phyloP scores from a whole-genome alignment of 2,329 filamentous ascomycete genomes.

The Fusarium penzigii region DNA sequence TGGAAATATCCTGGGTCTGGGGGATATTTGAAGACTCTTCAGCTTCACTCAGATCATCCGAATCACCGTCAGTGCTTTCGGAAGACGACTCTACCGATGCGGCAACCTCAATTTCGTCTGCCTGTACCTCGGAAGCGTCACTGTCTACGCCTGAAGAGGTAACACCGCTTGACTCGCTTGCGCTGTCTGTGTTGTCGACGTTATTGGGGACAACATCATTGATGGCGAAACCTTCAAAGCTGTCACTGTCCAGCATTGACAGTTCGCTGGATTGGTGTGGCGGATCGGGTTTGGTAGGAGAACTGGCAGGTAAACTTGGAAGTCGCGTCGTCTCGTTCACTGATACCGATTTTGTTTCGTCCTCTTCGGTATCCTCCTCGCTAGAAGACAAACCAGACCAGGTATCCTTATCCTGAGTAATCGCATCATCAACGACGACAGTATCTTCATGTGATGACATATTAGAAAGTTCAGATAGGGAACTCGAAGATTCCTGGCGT shows the following conservation, averaged over 20 bases:
- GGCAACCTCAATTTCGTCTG: not conserved
- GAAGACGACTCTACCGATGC: not conserved
- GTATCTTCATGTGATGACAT: not conserved
- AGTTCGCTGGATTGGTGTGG: slow-evolving; percentile 13
- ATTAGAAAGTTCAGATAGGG: not conserved
- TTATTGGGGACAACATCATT: not conserved
- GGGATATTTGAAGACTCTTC: not conserved
- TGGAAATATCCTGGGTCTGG: not conserved
- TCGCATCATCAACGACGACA: not conserved
- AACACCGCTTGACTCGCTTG: not conserved
- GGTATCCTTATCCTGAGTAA: slow-evolving; percentile 5
- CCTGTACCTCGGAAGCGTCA: not conserved
- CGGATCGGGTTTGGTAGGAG: not conserved
- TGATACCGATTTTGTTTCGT: not conserved
- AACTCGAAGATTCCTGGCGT: not conserved
- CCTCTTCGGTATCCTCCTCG: slow-evolving; percentile 2
- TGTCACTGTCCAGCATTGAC: slow-evolving; percentile 17
- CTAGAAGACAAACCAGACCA: slow-evolving; percentile 23
- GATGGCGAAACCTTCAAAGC: slow-evolving; percentile 9
- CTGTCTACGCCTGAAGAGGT: not conserved
- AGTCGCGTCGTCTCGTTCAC: not conserved
- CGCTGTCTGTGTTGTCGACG: not conserved
- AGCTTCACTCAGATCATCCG: not conserved
- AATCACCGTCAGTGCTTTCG: not conserved
- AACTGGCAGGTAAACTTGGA: not conserved